These are phyloP conservation scores for Pythium apleroticum DNA, from an alignment of 352 stramenopile species.

Conservation along the genomic window DNA sequence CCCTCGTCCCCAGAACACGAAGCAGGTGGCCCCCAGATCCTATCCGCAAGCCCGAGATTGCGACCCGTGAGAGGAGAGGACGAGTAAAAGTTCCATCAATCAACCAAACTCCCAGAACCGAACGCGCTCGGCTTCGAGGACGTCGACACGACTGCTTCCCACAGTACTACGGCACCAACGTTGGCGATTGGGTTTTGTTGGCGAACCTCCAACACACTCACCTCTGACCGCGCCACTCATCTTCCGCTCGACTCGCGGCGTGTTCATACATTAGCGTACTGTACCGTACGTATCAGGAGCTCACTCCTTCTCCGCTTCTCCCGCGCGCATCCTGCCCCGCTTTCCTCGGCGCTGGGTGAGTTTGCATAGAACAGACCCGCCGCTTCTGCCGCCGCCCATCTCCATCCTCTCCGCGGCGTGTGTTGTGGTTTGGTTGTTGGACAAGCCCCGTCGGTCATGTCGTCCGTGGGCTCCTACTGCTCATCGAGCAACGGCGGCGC, in stretches of 20 bases:
- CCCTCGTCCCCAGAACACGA: conserved; percentile 9
- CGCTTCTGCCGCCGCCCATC: not conserved
- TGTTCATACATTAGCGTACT: too few species aligned
- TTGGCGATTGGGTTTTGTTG: not conserved
- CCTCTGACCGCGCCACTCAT: not conserved
- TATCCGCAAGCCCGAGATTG: not conserved
- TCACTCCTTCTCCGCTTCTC: too few species aligned
- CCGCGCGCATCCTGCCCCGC: not conserved
- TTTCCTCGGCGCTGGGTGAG: conserved; percentile 4
- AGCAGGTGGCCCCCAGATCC: not conserved
- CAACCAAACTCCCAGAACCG: not conserved
- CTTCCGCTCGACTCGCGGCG: not conserved
- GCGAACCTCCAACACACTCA: not conserved
- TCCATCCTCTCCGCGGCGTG: too few species aligned
- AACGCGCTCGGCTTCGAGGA: not conserved
- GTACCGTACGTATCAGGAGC: too few species aligned
- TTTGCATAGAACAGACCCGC: conserved; percentile 6
- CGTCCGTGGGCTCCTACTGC: conserved; percentile 17
- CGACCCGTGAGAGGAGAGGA: not conserved
- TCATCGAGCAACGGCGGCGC: conserved; percentile 16
- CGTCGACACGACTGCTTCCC: too few species aligned
- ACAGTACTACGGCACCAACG: not conserved
- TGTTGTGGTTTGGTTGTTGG: too few species aligned
- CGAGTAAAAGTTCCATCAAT: not conserved
- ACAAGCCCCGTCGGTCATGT: too few species aligned